Percentiles rank a stretch among this genome's conserved stretches.
These are phyloP conservation scores for Globisporangium barbulae DNA, from an alignment of 352 stramenopile species.

Conservation along the genomic window DNA sequence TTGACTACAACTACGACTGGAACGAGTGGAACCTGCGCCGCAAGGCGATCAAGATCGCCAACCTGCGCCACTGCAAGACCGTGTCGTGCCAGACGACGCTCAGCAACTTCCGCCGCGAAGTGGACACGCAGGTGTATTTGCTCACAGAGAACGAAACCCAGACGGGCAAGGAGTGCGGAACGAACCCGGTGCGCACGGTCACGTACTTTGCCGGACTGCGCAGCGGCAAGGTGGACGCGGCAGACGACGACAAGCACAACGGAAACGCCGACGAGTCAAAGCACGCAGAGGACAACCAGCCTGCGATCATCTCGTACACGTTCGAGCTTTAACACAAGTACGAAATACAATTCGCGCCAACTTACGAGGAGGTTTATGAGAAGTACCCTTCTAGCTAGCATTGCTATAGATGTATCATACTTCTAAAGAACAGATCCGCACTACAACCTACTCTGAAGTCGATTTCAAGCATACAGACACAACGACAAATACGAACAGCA, in stretches of 20 bases:
- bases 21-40: constrained; percentile 93
- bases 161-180: constrained; percentile 75
- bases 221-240: constrained; percentile 26
- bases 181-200: constrained; percentile 75
- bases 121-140: constrained; percentile 88
- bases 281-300: constrained; percentile 29
- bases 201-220: constrained; percentile 79
- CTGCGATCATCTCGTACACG: constrained; percentile 64
- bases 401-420: too few species aligned
- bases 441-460: too few species aligned
- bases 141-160: constrained; percentile 63
- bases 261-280: constrained; percentile 23
- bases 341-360: too few species aligned
- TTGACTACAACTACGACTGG: constrained; percentile 93
- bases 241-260: constrained; percentile 18
- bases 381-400: too few species aligned
- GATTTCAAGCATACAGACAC: too few species aligned
- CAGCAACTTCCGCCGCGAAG: constrained; percentile 87
- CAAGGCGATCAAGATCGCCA: constrained; percentile 89
- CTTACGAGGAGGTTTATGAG: too few species aligned
- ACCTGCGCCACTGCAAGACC: constrained; percentile 89
- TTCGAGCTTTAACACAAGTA: constrained; percentile 47
- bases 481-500: too few species aligned
- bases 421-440: too few species aligned
- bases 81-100: constrained; percentile 85